Evolutionary conservation across 2,329 filamentous ascomycete species (phyloP), one percentile per base, ranked within the genome.

Genomic region (Penicillium sp.): DNA sequence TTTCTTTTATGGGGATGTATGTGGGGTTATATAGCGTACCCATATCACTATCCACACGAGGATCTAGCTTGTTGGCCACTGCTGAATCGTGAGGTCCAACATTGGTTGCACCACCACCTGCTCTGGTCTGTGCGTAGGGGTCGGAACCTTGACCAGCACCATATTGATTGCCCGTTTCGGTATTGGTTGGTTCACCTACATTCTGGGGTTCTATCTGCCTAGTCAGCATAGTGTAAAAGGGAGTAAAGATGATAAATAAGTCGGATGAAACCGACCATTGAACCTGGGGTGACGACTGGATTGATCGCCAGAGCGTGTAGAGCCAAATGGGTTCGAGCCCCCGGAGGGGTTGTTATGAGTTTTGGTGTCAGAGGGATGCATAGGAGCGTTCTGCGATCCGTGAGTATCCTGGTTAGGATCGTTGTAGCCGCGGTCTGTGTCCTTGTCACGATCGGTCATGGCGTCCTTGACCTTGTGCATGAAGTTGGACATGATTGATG

Each of bases 31-130:
- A 12, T 22, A 14, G 18, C 66, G 48, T 59, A 62, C 59, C 60
- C 18, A 52, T 33, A 14, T 63, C 56, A 35, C 59, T 31, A 64
- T 72, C 59, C 23, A 56, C 63, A 29, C 81, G 73, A 22, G 82
- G 82, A 59, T 84, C 82, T 6, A 69, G 63, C 31, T 79, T 78
- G 68, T 83, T 85, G n/a, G 72, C 74, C 5, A 72, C 1, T 40
- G 77, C 75, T 18, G 73, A 75, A 51, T 60, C 62, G 65, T 82
- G 77, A 9, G 76, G 73, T 6, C 80, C 79, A 33, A 59, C 52
- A 47, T 56, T 57, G 29, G 15, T 42, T 42, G 26, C n/a, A 22
- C 4, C n/a, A 22, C 4, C 33, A 18, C 29, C 29, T 31, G 33
- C 7, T 18, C 33, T 18, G 33, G 7, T 9, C n/a, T 7, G 9